A percentile compares a stretch with the other conserved stretches of the same genome.
Evolutionary conservation across 192 early-diverging fungal species (phyloP).

Genomic region (Diversispora epigaea): DNA sequence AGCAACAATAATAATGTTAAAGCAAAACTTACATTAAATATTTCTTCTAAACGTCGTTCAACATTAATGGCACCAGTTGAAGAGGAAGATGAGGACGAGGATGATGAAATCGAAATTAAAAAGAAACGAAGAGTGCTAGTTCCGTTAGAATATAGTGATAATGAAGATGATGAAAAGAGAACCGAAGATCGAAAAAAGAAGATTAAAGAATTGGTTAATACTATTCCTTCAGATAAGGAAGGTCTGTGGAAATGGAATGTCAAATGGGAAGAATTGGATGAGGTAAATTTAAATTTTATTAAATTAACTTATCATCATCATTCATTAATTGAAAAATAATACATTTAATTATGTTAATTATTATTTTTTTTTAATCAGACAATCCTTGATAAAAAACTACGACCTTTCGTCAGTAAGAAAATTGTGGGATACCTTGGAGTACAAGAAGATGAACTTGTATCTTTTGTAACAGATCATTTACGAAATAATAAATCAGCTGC

Average conservation of each 20-base stretch:
- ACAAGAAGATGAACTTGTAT: conserved; percentile 72
- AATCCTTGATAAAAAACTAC: conserved; percentile 65
- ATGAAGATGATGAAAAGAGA: conserved; percentile 56
- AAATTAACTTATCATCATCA: not conserved
- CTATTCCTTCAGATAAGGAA: conserved; percentile 68
- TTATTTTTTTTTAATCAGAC: conserved; percentile 28
- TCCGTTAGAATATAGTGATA: conserved; percentile 53
- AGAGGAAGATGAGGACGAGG: conserved; percentile 47
- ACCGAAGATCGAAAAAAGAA: conserved; percentile 65
- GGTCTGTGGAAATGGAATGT: conserved; percentile 71
- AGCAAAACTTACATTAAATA: conserved; percentile 24
- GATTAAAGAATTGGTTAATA: conserved; percentile 64
- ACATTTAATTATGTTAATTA: not conserved
- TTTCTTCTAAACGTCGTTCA: conserved; percentile 40
- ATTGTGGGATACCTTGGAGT: conserved; percentile 79
- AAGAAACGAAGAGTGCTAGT: conserved; percentile 50
- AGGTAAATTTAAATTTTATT: conserved; percentile 47
- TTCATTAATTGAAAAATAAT: not conserved
- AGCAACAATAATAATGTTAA: conserved; percentile 9
- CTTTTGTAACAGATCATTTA: conserved; percentile 78
- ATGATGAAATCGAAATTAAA: conserved; percentile 53
- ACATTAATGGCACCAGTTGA: conserved; percentile 24
- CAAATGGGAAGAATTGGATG: conserved; percentile 75
- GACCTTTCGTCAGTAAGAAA: conserved; percentile 76
- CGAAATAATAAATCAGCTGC: conserved; percentile 61